phyloP scores from a whole-genome alignment of 129 eudicot species.

The Saposhnikovia divaricata region DNA sequence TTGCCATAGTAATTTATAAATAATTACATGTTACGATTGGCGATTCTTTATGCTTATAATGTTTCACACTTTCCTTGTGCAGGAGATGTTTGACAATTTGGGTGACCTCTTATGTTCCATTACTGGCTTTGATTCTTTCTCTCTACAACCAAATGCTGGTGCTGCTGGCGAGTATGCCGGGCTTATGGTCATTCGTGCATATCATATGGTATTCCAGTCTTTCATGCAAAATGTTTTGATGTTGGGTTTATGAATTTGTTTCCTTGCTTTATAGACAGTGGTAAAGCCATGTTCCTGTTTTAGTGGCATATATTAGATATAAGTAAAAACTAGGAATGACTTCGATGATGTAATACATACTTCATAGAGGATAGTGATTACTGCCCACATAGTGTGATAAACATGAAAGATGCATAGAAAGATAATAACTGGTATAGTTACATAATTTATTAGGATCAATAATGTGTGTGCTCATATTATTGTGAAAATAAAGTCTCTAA shows the following conservation, averaged over 20 bases:
- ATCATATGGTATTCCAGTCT: slow-evolving; percentile 53
- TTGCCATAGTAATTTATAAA: background rate
- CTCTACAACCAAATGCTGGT: slow-evolving; percentile 98
- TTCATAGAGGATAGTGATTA: background rate
- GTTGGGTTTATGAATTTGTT: background rate
- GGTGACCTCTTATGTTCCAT: slow-evolving; percentile 78
- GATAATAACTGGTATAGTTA: background rate
- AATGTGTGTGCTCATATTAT: background rate
- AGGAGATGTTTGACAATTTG: slow-evolving; percentile 88
- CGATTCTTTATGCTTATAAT: slow-evolving; percentile 4
- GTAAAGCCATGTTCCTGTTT: background rate
- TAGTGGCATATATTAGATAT: background rate
- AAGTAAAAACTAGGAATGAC: background rate
- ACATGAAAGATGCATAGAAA: background rate
- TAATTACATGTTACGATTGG: background rate
- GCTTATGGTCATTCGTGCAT: slow-evolving; percentile 95
- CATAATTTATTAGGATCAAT: background rate
- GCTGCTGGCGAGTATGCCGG: slow-evolving; percentile 99
- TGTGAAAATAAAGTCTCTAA: no score
- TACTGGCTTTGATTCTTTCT: slow-evolving; percentile 90
- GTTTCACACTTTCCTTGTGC: slow-evolving; percentile 9
- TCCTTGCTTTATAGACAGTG: background rate
- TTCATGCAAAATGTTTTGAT: slow-evolving; percentile 2
- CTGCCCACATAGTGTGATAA: background rate
- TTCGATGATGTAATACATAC: background rate